phyloP scores from a whole-genome alignment of 1,284 basidiomycete species.

The Ganoderma leucocontextum region DNA sequence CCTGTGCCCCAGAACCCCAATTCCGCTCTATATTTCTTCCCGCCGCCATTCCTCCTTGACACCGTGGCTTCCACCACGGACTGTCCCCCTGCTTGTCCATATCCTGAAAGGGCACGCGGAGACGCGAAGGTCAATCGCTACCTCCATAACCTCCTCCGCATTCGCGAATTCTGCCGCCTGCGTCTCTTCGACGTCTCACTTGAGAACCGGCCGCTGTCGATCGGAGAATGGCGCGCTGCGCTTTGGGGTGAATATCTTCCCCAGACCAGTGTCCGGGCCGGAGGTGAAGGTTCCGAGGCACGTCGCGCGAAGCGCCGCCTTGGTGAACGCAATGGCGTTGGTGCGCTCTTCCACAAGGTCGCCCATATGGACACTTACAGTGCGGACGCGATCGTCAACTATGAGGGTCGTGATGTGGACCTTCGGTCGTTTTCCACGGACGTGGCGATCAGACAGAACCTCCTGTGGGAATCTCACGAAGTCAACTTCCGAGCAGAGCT shows the following conservation, averaged over 20 bases:
- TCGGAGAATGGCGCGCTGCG: constrained; percentile 18
- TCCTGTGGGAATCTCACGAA: constrained; percentile 5
- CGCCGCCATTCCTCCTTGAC: constrained; percentile 13
- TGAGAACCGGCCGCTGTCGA: not conserved
- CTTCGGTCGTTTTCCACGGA: not conserved
- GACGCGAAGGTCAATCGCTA: constrained; percentile 14
- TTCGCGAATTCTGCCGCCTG: constrained; percentile 14
- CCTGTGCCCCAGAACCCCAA: not conserved
- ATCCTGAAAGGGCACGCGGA: not conserved
- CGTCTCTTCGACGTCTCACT: constrained; percentile 12
- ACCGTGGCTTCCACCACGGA: not conserved
- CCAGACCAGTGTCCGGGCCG: not conserved
- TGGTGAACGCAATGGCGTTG: constrained; percentile 1
- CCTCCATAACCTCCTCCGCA: constrained; percentile 18
- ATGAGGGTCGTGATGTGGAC: not conserved
- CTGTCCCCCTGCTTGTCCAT: not conserved
- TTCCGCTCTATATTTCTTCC: constrained; percentile 14
- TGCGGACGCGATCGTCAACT: not conserved
- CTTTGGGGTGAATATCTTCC: constrained; percentile 13
- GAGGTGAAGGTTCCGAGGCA: not conserved
- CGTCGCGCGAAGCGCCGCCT: not conserved
- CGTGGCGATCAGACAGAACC: not conserved
- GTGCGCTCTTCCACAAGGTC: not conserved
- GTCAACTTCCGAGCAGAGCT: constrained; percentile 10
- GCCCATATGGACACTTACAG: constrained; percentile 8